These are phyloP conservation scores for Cyclostephanos tholiformis DNA, from an alignment of 108 stramenopile species.

Conservation along the genomic window DNA sequence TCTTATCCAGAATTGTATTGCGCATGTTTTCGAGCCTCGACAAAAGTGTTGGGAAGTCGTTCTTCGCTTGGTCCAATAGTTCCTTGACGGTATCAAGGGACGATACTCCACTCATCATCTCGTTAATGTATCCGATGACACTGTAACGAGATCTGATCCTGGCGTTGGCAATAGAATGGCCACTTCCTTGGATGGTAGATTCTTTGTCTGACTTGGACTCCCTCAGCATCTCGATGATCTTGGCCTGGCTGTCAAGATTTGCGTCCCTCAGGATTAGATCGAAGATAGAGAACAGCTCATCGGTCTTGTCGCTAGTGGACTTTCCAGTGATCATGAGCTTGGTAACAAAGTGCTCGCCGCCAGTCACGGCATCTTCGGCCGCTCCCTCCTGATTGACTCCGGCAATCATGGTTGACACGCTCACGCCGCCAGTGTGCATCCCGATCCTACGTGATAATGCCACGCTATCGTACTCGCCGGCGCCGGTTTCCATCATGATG, in stretches of 20 bases:
- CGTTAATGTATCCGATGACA: conserved; percentile 87
- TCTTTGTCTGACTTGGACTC: conserved; percentile 82
- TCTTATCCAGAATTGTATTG: conserved; percentile 67
- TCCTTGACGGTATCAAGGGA: conserved; percentile 77
- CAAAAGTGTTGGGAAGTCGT: conserved; percentile 91
- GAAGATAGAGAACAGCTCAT: conserved; percentile 87
- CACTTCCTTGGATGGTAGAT: conserved; percentile 75
- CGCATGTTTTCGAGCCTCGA: conserved; percentile 85
- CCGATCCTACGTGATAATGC: conserved; percentile 82
- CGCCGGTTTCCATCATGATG: conserved; percentile 92
- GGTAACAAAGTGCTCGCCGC: conserved; percentile 75
- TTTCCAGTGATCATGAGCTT: conserved; percentile 82
- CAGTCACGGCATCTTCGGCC: conserved; percentile 48
- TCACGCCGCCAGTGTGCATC: conserved; percentile 87
- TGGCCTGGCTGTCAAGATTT: conserved; percentile 79
- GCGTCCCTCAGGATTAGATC: conserved; percentile 88
- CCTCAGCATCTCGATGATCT: conserved; percentile 92
- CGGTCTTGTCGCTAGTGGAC: conserved; percentile 87
- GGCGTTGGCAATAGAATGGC: conserved; percentile 84
- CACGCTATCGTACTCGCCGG: conserved; percentile 86
- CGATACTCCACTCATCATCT: conserved; percentile 90
- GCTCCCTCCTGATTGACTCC: conserved; percentile 71
- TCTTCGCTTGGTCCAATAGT: conserved; percentile 88
- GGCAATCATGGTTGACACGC: conserved; percentile 62
- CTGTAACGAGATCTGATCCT: conserved; percentile 82